phyloP scores from a whole-genome alignment of 345 rosid genomes.

The Citrus mangshanensis region DNA sequence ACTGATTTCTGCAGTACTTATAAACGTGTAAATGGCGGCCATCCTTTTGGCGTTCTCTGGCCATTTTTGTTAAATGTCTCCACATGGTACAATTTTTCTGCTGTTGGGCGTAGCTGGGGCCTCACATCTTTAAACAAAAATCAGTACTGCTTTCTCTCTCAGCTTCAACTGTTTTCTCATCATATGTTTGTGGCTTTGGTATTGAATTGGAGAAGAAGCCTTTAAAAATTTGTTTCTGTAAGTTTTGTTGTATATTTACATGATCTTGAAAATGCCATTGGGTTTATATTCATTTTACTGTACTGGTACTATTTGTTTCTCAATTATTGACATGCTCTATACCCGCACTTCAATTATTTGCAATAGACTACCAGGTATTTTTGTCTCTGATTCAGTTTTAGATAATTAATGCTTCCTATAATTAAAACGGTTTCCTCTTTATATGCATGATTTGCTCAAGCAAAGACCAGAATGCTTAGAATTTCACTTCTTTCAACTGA shows the following conservation, averaged over 20 bases:
- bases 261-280: neutral
- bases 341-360: constrained; percentile 1
- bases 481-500: neutral
- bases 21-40: constrained; percentile 22
- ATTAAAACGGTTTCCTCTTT: neutral
- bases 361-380: neutral
- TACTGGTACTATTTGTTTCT: constrained; percentile 8
- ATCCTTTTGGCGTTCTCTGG: constrained; percentile 47
- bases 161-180: constrained; percentile 1
- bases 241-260: constrained; percentile 9
- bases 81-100: constrained; percentile 10
- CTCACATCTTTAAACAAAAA: constrained; percentile 14
- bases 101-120: constrained; percentile 20
- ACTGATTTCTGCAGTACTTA: constrained; percentile 22
- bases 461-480: neutral
- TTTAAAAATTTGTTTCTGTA: constrained; percentile 20
- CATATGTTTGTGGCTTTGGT: constrained; percentile 1
- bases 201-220: constrained; percentile 2
- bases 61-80: constrained; percentile 10
- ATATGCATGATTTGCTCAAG: neutral
- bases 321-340: constrained; percentile 30
- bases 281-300: neutral
- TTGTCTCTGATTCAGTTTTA: neutral
- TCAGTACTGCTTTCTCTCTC: neutral
- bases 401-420: neutral